Base-by-base conservation (phyloP, 495 filamentous ascomycete species). In the Oleoguttula mirabilis region DNA sequence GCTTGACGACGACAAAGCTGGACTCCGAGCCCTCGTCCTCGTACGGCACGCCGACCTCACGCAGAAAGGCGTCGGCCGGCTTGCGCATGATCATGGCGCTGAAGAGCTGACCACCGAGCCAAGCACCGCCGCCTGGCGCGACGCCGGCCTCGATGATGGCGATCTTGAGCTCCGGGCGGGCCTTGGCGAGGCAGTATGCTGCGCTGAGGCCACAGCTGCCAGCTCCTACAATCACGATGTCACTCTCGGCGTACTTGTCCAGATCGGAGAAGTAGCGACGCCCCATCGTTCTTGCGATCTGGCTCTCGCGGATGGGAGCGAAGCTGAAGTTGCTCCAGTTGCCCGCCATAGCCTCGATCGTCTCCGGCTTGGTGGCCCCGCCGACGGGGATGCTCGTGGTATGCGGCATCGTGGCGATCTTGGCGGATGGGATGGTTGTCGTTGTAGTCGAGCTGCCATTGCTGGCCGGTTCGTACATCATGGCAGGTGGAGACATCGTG, bases 61-160 rank as follows among this genome's bases (percentile, higher is more conserved):
- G 63, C 40, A 94, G 64, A 71, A 94, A 94, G 36, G 70, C 68
- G 55, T 94, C 80, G 16, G 86, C 86, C 14, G 86, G 84, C 65
- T 87, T 88, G 51, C 86, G 83, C 76, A 94, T 83, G 43, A 94
- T 75, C 86, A 94, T 94, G 40, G 84, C 85, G 53, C 72, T 79
- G 71, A 94, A 92, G 32, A 92, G 78, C 64, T 94, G 86, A 34
- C 86, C 86, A 51, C 86, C 85, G 24, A 94, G 75, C 86, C 86
- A 94, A 42, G 85, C 84, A 56, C 86, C 86, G 55, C 85, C 86
- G 47, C 85, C 71, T 45, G 86, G 86, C 28, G 83, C 77, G 37
- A 94, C 86, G 41, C 73, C 75, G 30, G 85, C 83, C 64, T 94
- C 86, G 52, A 94, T 76, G 62, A 94, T 83, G 48, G 84, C 82